Base-by-base conservation (phyloP, 2,329 filamentous ascomycete species). In the Ascochyta lentis region DNA sequence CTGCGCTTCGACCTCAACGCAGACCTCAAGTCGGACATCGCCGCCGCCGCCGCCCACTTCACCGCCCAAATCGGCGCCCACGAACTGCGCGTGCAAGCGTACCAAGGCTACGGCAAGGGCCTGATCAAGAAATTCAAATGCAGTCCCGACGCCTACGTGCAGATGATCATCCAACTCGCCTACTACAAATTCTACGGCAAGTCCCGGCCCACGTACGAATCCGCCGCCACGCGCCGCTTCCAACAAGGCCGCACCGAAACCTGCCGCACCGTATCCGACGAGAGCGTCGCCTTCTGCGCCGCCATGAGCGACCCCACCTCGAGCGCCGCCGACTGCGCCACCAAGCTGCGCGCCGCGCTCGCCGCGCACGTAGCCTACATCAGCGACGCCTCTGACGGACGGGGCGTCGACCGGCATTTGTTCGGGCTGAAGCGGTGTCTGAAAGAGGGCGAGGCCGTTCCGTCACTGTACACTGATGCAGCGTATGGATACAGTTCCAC, bases 101-200 rank as follows among this genome's bases (percentile, higher is more conserved):
- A 96, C 82, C 93, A 98, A 78, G 94, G 89, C 68, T 99, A 99
- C 77, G 95, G 95, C 76, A 99, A 99, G 82, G 92, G 92, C 24
- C 82, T 99, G 59, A 98, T 99, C 84, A 99, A 99, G 87, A 96
- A 96, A 79, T 98, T 99, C 87, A 96, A 92, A 81, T 96, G 91
- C 86, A 96, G 91, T 24, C 95, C 95, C 27, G 96, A 99, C 70
- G 95, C 94, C 29, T 99, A 96, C 77, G 92, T 98, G 38, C 95
- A 99, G 80, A 95, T 99, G 92, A 82, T 97, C 76, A 99, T 99
- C 76, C 95, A 99, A 78, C 87, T 98, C 49, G 95, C 95, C 35
- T 99, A 99, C 83, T 89, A 89, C 84, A 98, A 98, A 81, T 97
- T 99, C 91, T 96, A 96, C 79, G 95, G 95, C 83, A 92, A 93